phyloP scores from a whole-genome alignment of 495 filamentous ascomycete species.

The Hypoxylon intermedium region DNA sequence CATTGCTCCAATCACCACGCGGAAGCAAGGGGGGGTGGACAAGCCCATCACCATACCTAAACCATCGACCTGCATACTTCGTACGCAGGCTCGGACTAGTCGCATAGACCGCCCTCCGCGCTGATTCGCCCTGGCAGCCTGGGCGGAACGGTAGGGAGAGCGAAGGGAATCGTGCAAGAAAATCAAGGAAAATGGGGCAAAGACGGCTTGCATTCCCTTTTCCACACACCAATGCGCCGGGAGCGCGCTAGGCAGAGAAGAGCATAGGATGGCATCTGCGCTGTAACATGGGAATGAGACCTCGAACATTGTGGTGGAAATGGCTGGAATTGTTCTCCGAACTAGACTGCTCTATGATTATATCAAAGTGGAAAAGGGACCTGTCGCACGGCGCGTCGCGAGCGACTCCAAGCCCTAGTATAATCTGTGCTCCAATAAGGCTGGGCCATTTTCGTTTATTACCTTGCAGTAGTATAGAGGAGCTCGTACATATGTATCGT shows the following conservation, averaged over 20 bases:
- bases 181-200: slow-evolving; percentile 14
- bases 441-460: background rate
- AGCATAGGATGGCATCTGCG: slow-evolving; percentile 17
- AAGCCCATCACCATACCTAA: slow-evolving; percentile 34
- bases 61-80: slow-evolving; percentile 38
- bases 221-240: slow-evolving; percentile 43
- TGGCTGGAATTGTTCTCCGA: background rate
- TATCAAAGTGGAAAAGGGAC: background rate
- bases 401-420: slow-evolving; percentile 14
- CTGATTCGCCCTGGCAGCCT: slow-evolving; percentile 33
- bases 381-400: slow-evolving; percentile 9
- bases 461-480: background rate
- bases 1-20: slow-evolving; percentile 41
- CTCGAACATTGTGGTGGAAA: background rate
- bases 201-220: slow-evolving; percentile 12
- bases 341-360: background rate
- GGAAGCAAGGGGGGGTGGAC: slow-evolving; percentile 27
- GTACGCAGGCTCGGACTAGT: slow-evolving; percentile 28
- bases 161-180: slow-evolving; percentile 1
- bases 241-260: slow-evolving; percentile 38
- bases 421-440: background rate
- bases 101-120: slow-evolving; percentile 3
- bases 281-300: slow-evolving; percentile 19
- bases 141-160: slow-evolving; percentile 16
- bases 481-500: too few relatives aligned